phyloP scores from a whole-genome alignment of 2,329 filamentous ascomycete species.

The Diaporthe citrichinensis region DNA sequence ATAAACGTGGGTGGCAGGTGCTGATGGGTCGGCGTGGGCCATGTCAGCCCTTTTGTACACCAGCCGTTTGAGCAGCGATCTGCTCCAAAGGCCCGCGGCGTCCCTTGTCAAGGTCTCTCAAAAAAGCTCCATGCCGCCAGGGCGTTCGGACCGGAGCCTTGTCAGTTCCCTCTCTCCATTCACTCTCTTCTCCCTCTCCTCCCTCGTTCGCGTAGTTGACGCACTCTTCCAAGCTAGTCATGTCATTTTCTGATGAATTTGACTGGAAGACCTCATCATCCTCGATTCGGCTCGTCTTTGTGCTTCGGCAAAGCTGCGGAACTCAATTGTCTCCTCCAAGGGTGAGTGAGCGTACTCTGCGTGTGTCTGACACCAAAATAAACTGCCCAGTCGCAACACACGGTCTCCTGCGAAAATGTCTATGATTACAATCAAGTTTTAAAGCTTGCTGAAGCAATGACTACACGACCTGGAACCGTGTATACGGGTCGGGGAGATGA shows the following conservation, averaged over 20 bases:
- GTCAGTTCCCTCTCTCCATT: constrained; percentile 15
- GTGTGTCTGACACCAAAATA: too few species aligned
- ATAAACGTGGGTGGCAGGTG: constrained; percentile 35
- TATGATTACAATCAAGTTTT: too few species aligned
- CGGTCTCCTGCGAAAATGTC: too few species aligned
- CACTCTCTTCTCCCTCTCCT: too few species aligned
- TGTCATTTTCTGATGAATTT: neutral
- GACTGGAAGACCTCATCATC: too few species aligned
- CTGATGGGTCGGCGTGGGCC: constrained; percentile 38
- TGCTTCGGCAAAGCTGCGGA: neutral
- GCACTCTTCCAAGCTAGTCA: neutral
- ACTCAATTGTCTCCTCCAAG: neutral
- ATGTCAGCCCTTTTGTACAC: constrained; percentile 37
- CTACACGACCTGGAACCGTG: too few species aligned
- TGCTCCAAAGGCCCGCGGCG: neutral
- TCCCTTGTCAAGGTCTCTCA: constrained; percentile 16
- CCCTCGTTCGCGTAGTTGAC: neutral
- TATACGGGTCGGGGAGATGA: too few species aligned
- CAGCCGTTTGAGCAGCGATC: constrained; percentile 30
- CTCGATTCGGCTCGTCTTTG: neutral
- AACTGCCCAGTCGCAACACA: too few species aligned
- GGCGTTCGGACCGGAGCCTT: constrained; percentile 37
- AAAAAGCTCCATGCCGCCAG: constrained; percentile 35
- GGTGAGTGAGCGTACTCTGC: too few species aligned
- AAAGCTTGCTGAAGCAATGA: too few species aligned